Conservation (phyloP, 768 basidiomycete genomes). For the Crucibulum laeve region DNA sequence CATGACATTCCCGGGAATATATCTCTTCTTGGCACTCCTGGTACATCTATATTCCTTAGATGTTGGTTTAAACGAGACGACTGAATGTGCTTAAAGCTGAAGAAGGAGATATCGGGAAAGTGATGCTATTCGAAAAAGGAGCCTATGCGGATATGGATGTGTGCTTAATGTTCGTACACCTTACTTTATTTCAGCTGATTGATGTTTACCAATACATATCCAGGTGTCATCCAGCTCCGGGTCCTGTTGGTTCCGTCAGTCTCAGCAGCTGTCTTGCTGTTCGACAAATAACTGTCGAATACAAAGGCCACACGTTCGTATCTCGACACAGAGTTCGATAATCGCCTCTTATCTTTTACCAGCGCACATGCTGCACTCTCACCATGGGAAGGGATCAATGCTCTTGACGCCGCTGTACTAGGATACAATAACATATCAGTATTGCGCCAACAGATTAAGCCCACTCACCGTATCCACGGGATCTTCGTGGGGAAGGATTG, state of each 20-base stretch:
- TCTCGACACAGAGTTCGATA: neutral
- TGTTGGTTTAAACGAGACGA: neutral
- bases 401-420: constrained; percentile 83
- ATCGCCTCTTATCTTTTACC: too few relatives aligned
- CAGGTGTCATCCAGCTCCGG: constrained; percentile 83
- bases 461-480: constrained; percentile 77
- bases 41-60: constrained; percentile 25
- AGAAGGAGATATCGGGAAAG: constrained; percentile 75
- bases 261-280: constrained; percentile 63
- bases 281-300: constrained; percentile 57
- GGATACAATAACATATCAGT: constrained; percentile 78
- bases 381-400: constrained; percentile 84
- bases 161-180: constrained; percentile 59
- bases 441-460: constrained; percentile 77
- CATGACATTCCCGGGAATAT: constrained; percentile 66
- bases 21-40: constrained; percentile 74
- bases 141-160: constrained; percentile 77
- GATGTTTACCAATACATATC: too few relatives aligned
- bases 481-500: constrained; percentile 74
- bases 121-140: constrained; percentile 60
- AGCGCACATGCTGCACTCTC: constrained; percentile 77
- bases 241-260: constrained; percentile 64
- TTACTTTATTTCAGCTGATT: too few relatives aligned
- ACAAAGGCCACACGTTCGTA: constrained; percentile 70
- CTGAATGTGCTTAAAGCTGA: constrained; percentile 70